Evolutionary conservation across 2,329 filamentous ascomycete genomes (phyloP).

Genomic region (Simplicillium aogashimaense): DNA sequence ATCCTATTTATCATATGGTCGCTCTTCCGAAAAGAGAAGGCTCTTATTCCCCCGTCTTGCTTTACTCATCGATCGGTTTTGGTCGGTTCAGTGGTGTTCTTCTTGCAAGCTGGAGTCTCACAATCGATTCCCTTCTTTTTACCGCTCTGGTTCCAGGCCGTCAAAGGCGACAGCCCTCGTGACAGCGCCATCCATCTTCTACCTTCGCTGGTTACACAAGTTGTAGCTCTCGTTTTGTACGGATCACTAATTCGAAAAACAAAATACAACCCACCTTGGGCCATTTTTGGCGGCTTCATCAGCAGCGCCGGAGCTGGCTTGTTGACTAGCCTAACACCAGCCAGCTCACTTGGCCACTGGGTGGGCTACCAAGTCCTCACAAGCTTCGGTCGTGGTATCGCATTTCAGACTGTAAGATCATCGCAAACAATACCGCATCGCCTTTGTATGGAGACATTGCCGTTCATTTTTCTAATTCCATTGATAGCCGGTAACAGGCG

Average conservation of each 20-base stretch:
- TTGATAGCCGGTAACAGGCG: constrained; percentile 2
- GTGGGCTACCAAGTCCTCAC: constrained; percentile 3
- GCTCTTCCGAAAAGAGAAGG: not conserved
- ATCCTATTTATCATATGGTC: not conserved
- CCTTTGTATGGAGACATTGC: too few relatives aligned
- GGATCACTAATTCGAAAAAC: constrained; percentile 1
- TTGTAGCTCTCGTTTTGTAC: not conserved
- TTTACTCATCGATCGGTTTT: constrained; percentile 1
- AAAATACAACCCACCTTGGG: constrained; percentile 1
- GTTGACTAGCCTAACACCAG: not conserved
- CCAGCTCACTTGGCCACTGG: not conserved
- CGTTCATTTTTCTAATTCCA: not conserved
- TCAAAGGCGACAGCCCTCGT: constrained; percentile 1
- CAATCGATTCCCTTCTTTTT: constrained; percentile 3
- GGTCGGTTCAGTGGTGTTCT: not conserved
- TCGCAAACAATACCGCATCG: not conserved
- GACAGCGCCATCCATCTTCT: constrained; percentile 4
- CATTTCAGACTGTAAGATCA: constrained; percentile 2
- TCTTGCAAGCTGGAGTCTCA: constrained; percentile 4
- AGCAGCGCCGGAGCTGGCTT: not conserved
- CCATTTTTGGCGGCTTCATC: constrained; percentile 1
- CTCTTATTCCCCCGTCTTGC: constrained; percentile 1
- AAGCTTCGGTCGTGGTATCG: constrained; percentile 2
- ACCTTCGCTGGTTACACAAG: constrained; percentile 1
- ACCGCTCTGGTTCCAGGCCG: constrained; percentile 4